Percentiles rank a stretch among this genome's conserved stretches.
phyloP scores from a whole-genome alignment of 768 basidiomycete genomes.

The Russula vinacea region DNA sequence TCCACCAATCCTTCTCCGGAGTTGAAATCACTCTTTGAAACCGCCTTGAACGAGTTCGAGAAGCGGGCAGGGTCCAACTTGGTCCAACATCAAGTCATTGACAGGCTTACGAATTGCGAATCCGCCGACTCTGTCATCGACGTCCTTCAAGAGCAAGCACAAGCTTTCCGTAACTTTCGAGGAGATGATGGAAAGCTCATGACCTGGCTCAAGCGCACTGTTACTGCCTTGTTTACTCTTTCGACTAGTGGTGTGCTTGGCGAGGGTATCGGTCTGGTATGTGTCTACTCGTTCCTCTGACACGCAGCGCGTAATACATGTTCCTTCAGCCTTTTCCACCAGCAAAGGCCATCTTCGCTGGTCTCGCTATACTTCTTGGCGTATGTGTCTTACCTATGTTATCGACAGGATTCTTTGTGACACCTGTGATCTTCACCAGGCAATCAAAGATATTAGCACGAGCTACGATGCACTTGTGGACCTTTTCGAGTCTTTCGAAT shows the following conservation, averaged over 20 bases:
- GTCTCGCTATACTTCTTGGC: neutral
- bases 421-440: neutral
- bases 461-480: neutral
- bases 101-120: neutral
- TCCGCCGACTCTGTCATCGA: neutral
- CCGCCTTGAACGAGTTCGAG: neutral
- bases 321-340: neutral
- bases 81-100: neutral
- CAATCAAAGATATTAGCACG: neutral
- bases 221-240: neutral
- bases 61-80: neutral
- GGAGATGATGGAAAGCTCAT: neutral
- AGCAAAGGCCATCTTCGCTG: neutral
- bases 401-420: neutral
- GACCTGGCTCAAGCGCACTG: neutral
- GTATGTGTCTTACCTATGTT: neutral
- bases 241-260: neutral
- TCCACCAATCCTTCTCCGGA: neutral
- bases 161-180: neutral
- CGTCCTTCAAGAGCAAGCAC: neutral
- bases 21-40: neutral
- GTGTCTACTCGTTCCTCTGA: neutral
- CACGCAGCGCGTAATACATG: neutral
- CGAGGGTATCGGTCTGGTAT: neutral
- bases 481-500: neutral